These are phyloP conservation scores for Trichoderma reesei DNA, from an alignment of 495 filamentous ascomycete genomes.

Conservation along the genomic window DNA sequence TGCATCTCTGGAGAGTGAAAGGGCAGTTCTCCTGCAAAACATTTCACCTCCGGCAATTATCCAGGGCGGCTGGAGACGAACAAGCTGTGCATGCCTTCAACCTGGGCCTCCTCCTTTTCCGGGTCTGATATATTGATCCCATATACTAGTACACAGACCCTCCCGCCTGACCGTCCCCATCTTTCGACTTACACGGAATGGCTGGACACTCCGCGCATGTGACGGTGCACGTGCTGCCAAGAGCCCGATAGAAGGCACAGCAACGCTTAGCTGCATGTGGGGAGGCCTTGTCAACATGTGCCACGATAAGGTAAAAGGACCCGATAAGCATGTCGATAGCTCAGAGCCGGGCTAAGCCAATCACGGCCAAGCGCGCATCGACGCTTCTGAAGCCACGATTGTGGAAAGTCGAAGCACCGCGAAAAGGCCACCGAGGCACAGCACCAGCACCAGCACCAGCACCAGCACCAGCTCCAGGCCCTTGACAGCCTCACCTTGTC, in stretches of 20 bases:
- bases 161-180: background rate
- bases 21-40: background rate
- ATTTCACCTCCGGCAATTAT: too few relatives aligned
- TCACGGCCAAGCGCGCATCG: background rate
- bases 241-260: background rate
- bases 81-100: background rate
- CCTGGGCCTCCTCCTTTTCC: background rate
- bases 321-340: constrained; percentile 1
- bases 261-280: background rate
- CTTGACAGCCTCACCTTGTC: background rate
- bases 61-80: background rate
- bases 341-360: background rate
- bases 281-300: background rate
- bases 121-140: too few relatives aligned
- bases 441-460: too few relatives aligned
- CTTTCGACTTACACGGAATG: constrained; percentile 1
- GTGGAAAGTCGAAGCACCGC: constrained; percentile 3
- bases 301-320: background rate
- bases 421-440: constrained; percentile 7
- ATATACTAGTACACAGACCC: background rate
- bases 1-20: too few relatives aligned
- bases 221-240: background rate
- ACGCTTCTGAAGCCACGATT: constrained; percentile 2
- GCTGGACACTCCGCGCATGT: background rate
- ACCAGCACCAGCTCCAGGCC: background rate